Evolutionary conservation across 148 eudicot species (phyloP), one percentile per base, ranked within the genome.

Genomic region (Heliamphora exappendiculata): DNA sequence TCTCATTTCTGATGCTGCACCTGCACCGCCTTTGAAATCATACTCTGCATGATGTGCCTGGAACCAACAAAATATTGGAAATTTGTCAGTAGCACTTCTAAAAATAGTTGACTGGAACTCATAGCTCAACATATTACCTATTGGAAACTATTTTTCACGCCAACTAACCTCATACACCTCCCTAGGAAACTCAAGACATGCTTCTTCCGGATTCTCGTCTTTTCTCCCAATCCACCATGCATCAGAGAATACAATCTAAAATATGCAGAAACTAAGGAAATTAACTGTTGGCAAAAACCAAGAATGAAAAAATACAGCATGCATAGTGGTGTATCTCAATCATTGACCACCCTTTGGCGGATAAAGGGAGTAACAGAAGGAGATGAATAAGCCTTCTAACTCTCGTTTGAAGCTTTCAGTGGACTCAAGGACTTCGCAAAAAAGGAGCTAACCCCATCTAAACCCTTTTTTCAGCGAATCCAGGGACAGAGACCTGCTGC

Each of bases 181-280:
- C 84, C 80, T 67, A 13, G 98, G 98, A 44, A 90, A 81, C 63
- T 85, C 89, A 72, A 94, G 82, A 74, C 83, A 83, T 72, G 77
- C 82, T 85, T 92, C 98, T 70, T 89, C 90, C 50, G 98, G 97
- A 83, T 94, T 94, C 78, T 92, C 93, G 11, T 94, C 96, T 84
- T 89, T 94, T 70, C 62, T 86, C 75, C 98, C 97, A 39, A 94
- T 86, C 98, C 97, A 94, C 81, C 89, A 94, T 76, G 93, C 97
- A 74, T 94, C 98, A 57, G 98, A 94, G 84, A 94, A 94, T 78
- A 92, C 96, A 73, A 94, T 84, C 98, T 94, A 86, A 77, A 82
- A 55, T 47, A 49, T 42, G 54, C 66, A 79, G 44, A 78, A 70
- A 57, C 20, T 53, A 34, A 75, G 14, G 20, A 68, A 68, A 53